Conservation (phyloP, 202 grass and related monocot genomes). For the Alloteropsis angusta region DNA sequence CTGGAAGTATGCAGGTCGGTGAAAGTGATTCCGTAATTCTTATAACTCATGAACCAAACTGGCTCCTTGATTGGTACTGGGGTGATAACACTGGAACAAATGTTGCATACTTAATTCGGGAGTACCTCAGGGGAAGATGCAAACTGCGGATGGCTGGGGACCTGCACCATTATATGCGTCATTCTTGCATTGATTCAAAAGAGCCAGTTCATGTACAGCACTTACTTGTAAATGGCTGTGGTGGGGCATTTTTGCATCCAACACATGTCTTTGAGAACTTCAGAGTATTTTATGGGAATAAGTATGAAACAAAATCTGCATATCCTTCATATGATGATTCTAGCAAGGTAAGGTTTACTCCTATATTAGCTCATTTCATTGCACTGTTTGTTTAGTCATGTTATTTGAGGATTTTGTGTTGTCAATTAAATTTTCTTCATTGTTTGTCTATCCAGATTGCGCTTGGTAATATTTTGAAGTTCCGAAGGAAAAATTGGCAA, state of each 20-base stretch:
- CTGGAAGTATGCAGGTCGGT: conserved; percentile 48
- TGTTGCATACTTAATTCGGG: conserved; percentile 64
- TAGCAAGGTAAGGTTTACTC: conserved; percentile 59
- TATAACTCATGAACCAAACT: conserved; percentile 96
- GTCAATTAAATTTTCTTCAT: conserved; percentile 15
- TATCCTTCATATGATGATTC: conserved; percentile 88
- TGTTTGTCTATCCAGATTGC: conserved; percentile 60
- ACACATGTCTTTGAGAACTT: conserved; percentile 91
- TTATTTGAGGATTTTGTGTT: conserved; percentile 3
- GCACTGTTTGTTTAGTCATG: neutral
- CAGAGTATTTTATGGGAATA: conserved; percentile 55
- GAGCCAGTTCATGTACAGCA: conserved; percentile 62
- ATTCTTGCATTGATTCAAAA: conserved; percentile 47
- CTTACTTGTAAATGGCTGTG: conserved; percentile 95
- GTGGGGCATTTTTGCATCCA: conserved; percentile 91
- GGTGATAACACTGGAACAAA: conserved; percentile 71
- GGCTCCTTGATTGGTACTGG: conserved; percentile 99
- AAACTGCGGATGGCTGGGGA: conserved; percentile 88
- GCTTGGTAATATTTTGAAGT: conserved; percentile 94
- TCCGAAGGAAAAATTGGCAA: conserved; percentile 97
- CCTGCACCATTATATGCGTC: conserved; percentile 97
- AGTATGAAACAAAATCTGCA: conserved; percentile 65
- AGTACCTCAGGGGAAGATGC: conserved; percentile 87
- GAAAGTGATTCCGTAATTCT: conserved; percentile 78
- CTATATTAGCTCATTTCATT: conserved; percentile 16